Base-by-base conservation (phyloP, 1,284 basidiomycete species). In the Puccinia horiana region DNA sequence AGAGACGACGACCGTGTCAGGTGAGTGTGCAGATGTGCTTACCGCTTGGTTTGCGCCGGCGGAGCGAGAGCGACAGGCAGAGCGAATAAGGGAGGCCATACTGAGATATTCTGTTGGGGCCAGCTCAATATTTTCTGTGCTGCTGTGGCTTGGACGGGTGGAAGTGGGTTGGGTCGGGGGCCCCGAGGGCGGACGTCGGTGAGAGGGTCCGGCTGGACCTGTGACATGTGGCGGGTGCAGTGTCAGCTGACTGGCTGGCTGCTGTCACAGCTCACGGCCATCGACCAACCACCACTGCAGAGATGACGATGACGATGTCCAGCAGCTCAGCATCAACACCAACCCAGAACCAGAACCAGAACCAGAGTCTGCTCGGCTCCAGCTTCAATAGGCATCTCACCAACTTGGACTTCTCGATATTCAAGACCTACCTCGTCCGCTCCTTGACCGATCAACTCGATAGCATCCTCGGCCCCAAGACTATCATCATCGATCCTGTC, bases 391-490 rank as follows among this genome's bases (percentile, higher is more conserved):
- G 70, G 32, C 78, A 80, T 61, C 52, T 58, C 14, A 80, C 78
- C 47, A 54, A 44, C 42, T 49, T 81, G 26, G 79, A 81, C 44
- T 52, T 75, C 44, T 81, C 79, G 11, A 56, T 81, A 40, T 75
- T 81, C 44, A 74, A 72, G 54, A 81, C 72, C 37, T 81, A 81
- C 29, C 40, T 72, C n/a, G 52, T 76, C 35, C 52, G 81, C 23
- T 79, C 81, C 35, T 42, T 82, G 23, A 77, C 81, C 47, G 75
- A 77, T 49, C 81, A 77, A 37, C 81, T 77, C 14, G 75, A 77
- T 40, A 54, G 32, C 73, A 93, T 98, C 6, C 93, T 93, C 88
- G 96, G 95, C 12, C 92, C 93, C 74, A 99, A 99, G 89, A 99
- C 96, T 0, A 91, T 99, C 56, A 93, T 98, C 44, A 90, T 99